Evolutionary conservation across 306 rosid genomes (phyloP).

Genomic region (Trifolium repens): DNA sequence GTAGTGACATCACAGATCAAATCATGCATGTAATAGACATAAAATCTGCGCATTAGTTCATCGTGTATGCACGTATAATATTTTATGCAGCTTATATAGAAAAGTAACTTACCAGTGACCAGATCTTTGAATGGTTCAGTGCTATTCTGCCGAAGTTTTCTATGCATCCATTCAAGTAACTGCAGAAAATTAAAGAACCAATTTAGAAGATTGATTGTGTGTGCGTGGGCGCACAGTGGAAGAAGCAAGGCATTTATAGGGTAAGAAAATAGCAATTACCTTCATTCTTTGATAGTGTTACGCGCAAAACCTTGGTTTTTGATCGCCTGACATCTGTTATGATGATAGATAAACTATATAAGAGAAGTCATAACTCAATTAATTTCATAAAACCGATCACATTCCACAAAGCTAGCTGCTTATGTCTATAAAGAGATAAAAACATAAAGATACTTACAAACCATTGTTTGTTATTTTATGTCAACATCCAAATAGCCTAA

Average conservation of each 20-base stretch:
- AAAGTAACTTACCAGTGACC: constrained; percentile 52
- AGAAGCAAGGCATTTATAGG: neutral
- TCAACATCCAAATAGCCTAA: constrained; percentile 58
- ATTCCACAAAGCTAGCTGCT: constrained; percentile 24
- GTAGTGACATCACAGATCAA: neutral
- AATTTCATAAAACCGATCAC: constrained; percentile 45
- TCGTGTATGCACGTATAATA: neutral
- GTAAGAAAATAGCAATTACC: constrained; percentile 44
- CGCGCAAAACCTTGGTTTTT: constrained; percentile 44
- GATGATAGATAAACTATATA: constrained; percentile 4
- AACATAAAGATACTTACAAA: constrained; percentile 71
- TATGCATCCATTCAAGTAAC: constrained; percentile 93
- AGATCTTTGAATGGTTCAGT: constrained; percentile 65
- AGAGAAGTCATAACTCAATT: neutral
- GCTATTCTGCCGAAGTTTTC: constrained; percentile 77
- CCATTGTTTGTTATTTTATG: constrained; percentile 44
- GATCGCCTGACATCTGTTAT: constrained; percentile 35
- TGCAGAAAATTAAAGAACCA: constrained; percentile 45
- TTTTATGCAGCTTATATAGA: neutral
- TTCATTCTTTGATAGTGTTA: constrained; percentile 54
- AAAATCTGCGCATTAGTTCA: neutral
- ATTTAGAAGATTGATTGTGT: neutral
- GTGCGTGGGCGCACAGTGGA: neutral
- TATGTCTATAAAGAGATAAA: constrained; percentile 42
- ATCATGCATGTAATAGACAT: neutral